phyloP scores from a whole-genome alignment of 257 asterid species.

The Ajuga chamaepitys region DNA sequence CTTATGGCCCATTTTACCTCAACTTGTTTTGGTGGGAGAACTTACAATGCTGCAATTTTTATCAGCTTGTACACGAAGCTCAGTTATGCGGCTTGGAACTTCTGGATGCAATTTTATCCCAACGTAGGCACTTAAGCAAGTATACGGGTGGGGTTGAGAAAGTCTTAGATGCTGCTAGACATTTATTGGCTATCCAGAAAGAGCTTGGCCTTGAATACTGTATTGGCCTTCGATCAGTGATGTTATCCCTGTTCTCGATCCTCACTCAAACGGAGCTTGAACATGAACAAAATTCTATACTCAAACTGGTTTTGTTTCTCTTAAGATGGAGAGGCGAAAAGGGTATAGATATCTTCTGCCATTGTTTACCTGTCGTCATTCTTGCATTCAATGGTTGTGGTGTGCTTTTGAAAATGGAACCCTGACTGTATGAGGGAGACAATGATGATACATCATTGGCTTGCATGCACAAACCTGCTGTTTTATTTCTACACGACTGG shows the following conservation, averaged over 20 bases:
- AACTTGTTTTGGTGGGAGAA: conserved; percentile 14
- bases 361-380: background rate
- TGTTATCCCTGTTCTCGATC: conserved; percentile 47
- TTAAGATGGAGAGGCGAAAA: conserved; percentile 75
- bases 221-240: conserved; percentile 45
- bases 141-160: conserved; percentile 58
- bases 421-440: background rate
- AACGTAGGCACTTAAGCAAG: conserved; percentile 40
- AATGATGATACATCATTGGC: background rate
- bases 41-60: conserved; percentile 9
- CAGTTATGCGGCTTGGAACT: conserved; percentile 68
- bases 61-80: conserved; percentile 61
- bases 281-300: conserved; percentile 69
- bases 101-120: conserved; percentile 50
- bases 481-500: background rate
- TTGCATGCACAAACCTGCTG: background rate
- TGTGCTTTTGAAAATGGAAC: background rate
- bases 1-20: background rate
- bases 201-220: conserved; percentile 68
- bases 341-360: conserved; percentile 39
- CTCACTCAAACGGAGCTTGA: conserved; percentile 78
- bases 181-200: conserved; percentile 63
- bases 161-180: conserved; percentile 53
- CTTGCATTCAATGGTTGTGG: conserved; percentile 13
- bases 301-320: conserved; percentile 53